Percentiles rank a stretch among this genome's conserved stretches.
These are phyloP conservation scores for Nigrospora oryzae DNA, from an alignment of 2,329 filamentous ascomycete genomes.

Conservation along the genomic window DNA sequence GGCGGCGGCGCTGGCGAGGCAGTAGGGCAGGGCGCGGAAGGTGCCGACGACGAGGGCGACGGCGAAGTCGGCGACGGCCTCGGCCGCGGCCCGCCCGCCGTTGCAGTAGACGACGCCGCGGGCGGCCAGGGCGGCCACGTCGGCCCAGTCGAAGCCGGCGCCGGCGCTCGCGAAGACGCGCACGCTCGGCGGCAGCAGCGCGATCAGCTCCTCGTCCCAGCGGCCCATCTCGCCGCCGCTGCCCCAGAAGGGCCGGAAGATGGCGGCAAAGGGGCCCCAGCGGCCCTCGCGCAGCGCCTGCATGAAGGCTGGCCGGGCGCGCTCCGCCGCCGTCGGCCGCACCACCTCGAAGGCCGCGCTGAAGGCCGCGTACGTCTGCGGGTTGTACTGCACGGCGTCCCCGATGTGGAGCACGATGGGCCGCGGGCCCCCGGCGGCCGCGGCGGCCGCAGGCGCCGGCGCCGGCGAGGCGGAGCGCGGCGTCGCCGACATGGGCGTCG, in stretches of 20 bases:
- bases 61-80: constrained; percentile 65
- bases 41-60: constrained; percentile 60
- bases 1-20: constrained; percentile 42
- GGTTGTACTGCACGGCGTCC: constrained; percentile 48
- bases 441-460: constrained; percentile 10
- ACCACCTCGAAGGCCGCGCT: constrained; percentile 37
- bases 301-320: constrained; percentile 39
- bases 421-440: constrained; percentile 15
- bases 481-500: constrained; percentile 24
- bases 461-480: constrained; percentile 34
- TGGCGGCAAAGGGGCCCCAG: constrained; percentile 45
- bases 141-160: constrained; percentile 55
- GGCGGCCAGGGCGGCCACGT: constrained; percentile 50
- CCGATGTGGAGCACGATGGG: constrained; percentile 67
- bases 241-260: constrained; percentile 54
- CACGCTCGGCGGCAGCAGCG: constrained; percentile 40
- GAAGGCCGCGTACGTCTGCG: constrained; percentile 34
- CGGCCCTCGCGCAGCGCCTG: constrained; percentile 37
- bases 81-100: constrained; percentile 59
- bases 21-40: constrained; percentile 62
- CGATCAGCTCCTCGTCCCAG: constrained; percentile 52
- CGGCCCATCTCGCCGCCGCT: constrained; percentile 57
- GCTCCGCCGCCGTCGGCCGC: constrained; percentile 40
- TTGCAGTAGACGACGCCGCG: constrained; percentile 67
- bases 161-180: constrained; percentile 52